Evolutionary conservation across 768 basidiomycete species (phyloP), one percentile per base, ranked within the genome.

Genomic region (Suillus decipiens): DNA sequence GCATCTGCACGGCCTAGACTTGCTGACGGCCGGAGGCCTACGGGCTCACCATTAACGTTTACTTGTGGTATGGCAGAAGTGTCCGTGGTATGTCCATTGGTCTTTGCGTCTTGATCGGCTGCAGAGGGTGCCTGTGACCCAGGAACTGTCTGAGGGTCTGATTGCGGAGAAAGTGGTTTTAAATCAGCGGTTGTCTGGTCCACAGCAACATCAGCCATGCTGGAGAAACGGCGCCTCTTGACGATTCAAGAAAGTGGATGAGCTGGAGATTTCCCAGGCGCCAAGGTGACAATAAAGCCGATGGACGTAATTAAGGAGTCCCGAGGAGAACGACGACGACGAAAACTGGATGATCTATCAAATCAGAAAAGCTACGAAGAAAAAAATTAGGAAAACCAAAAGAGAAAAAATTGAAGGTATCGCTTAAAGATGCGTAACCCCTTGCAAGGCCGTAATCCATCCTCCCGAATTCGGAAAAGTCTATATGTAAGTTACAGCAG

Each of bases 31-130:
- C 75, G 71, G 53, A 71, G 75, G 45, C 64, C 66, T 12, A 76
- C 22, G 5, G 75, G 75, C 31, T 77, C 73, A 24, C 75, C 75
- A 48, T 76, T 76, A 37, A 76, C 73, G 61, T 76, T 76, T 22
- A 76, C 76, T 41, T 77, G 75, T 3, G 75, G 75, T 47, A 76
- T 76, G 31, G 68, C 63, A 57, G 75, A 54, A 55, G 66, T 8
- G 11, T 28, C 8, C 33, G 63, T 61, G 28, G 63, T 10, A 31
- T 62, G 28, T 37, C 66, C 64, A 53, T 67, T 66, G 14, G 67
- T 37, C 36, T 61, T 61, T 61, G 56, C 19, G 31, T 55, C 9
- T n/a, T 53, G 48, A 51, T 67, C 67, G 64, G 60, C 12, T n/a
- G 59, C 22, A n/a, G 65, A 37, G 4, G 56, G 58, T 2, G 61